Base-by-base conservation (phyloP, 352 stramenopile species). In the Pythium rishiriense region DNA sequence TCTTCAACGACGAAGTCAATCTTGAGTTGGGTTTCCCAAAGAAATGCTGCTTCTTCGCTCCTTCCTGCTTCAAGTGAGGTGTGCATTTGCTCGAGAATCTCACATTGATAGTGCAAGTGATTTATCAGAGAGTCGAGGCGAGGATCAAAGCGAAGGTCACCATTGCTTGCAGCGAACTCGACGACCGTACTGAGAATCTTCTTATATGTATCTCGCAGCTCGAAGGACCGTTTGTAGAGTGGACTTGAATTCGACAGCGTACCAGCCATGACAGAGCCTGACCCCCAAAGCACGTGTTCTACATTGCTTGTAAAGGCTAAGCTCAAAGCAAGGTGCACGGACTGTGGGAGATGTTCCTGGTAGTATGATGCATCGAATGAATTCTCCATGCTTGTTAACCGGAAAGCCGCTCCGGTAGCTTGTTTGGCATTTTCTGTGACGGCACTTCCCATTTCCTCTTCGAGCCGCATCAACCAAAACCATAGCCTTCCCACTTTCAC, bases 401-500 rank as follows among this genome's bases (percentile, higher is more conserved):
- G 15, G 14, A 50, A 53, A 21, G 43, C 25, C 9, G 28, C 25
- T 4, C 35, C 25, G 4, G 85, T 62, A 1, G 73, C 70, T 6
- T 47, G 26, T 15, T 79, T 78, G 5, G 74, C 21, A 28, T 88
- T 76, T 3, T 73, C 59, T 25, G 47, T 45, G 2, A 88, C 77
- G 51, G 87, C 66, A n/a, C 60, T 64, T 7, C 47, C 26, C 59
- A 89, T 76, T 42, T 91, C 82, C 51, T 91, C 82, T 47, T 89
- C 78, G 0, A 91, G 59, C 2, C 82, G 70, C 2, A 70, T 72
- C 28, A 91, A 70, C 82, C 82, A 91, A 57, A 91, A 91, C 29
- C 81, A 78, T 11, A 88, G 33, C 10, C 82, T 70, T 1, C 82
- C 82, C 19, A 91, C 86, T 70, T 89, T 91, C 15, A 85, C 66